Evolutionary conservation across 306 rosid species (phyloP).

Genomic region (Ziziphus jujuba): DNA sequence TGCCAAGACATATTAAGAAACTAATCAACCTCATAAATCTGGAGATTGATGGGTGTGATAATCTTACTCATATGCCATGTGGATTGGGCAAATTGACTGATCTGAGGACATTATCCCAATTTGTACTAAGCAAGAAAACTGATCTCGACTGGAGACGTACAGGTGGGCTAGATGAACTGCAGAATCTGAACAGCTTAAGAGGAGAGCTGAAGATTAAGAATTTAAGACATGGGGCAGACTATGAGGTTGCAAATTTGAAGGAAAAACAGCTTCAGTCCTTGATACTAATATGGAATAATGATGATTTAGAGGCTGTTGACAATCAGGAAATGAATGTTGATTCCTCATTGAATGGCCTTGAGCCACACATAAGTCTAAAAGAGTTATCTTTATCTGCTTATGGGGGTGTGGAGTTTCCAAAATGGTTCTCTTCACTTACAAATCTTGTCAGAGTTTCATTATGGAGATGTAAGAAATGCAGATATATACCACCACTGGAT

Average conservation of each 20-base stretch:
- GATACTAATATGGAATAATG: not conserved
- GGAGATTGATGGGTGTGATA: not conserved
- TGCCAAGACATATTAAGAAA: slow-evolving; percentile 13
- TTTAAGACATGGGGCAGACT: not conserved
- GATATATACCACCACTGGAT: not conserved
- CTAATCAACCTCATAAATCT: slow-evolving; percentile 20
- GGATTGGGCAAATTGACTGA: slow-evolving; percentile 1
- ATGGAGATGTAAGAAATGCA: not conserved
- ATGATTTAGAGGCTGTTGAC: not conserved
- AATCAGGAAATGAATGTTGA: not conserved
- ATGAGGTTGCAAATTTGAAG: not conserved
- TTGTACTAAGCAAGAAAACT: not conserved
- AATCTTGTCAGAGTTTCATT: not conserved
- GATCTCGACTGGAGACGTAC: not conserved
- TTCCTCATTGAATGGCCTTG: not conserved
- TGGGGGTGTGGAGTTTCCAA: not conserved
- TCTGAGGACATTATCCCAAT: slow-evolving; percentile 4
- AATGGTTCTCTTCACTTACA: not conserved
- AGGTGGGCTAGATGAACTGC: not conserved
- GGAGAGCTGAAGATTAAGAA: not conserved
- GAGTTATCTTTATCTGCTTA: not conserved
- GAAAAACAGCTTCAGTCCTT: not conserved
- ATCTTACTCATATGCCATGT: slow-evolving; percentile 6
- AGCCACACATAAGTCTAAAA: not conserved
- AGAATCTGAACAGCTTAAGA: not conserved